Base-by-base conservation (phyloP, 2,329 filamentous ascomycete genomes). In the Neurospora sp. region DNA sequence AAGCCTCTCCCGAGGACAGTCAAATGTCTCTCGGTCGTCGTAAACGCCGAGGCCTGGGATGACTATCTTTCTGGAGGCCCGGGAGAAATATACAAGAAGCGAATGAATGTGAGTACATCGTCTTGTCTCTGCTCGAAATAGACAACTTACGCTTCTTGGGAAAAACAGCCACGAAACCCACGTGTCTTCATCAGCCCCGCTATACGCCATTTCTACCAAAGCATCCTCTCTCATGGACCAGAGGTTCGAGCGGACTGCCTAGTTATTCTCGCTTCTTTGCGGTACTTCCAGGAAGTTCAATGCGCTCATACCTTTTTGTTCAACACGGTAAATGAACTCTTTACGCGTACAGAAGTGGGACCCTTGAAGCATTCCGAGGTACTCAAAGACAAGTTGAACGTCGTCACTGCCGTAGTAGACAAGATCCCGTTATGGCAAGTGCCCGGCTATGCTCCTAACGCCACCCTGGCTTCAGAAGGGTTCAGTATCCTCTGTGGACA, bases 401-500 rank as follows among this genome's bases (percentile, higher is more conserved):
- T 89, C 8, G 73, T 90, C 15, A 80, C 81, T 33, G 89, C 84
- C 13, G 84, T 88, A 4, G 84, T 89, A 38, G 88, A 90, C 75
- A 82, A 84, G 9, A 77, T 90, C 28, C 81, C 82, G 9, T 74
- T 62, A 62, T 62, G 76, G 3, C 72, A 73, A 73, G 28, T 76
- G 77, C 17, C 76, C 76, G 39, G 74, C 76, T 17, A 78, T 62
- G 52, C 79, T 7, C 72, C 77, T 7, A 76, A 79, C 9, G 87
- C 68, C 58, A 15, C 38, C 23, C 70, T 71, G 36, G 33, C 67
- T 66, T 72, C 73, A 6, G 73, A 74, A 15, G 75, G 86, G 7
- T 77, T 89, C 67, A 86, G 87, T 1, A 77, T 89, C 68, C 77
- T 87, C n/a, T 79, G 82, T 67, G 85, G 85, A 10, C 71, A 77